Percentiles rank a stretch among this genome's conserved stretches.
phyloP scores from a whole-genome alignment of 1,284 basidiomycete genomes.

The Ganoderma lingzhi region DNA sequence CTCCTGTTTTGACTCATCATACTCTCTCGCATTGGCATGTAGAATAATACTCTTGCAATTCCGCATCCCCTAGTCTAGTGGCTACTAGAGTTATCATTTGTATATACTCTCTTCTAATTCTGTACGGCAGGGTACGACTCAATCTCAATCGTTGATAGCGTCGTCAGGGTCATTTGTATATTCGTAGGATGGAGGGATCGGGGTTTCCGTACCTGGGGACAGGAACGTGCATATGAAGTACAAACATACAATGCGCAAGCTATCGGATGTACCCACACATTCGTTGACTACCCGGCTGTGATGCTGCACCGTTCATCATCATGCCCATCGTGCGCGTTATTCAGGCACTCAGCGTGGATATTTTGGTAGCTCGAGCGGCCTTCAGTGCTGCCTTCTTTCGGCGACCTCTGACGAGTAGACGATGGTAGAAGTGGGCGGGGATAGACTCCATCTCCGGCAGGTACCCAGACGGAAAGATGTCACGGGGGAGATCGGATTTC shows the following conservation, averaged over 20 bases:
- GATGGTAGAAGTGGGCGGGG: constrained; percentile 1
- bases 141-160: not conserved
- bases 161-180: not conserved
- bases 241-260: too few species aligned
- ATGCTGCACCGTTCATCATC: too few species aligned
- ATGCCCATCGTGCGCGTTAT: too few species aligned
- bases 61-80: not conserved
- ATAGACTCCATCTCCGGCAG: constrained; percentile 6
- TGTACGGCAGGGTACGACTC: not conserved
- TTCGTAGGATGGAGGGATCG: too few species aligned
- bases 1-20: not conserved
- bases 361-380: not conserved
- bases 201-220: too few species aligned
- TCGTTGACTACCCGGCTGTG: too few species aligned
- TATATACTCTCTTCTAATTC: not conserved
- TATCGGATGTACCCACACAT: too few species aligned
- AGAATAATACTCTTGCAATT: not conserved
- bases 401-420: constrained; percentile 4
- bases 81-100: not conserved
- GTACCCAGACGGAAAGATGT: constrained; percentile 1
- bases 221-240: not conserved
- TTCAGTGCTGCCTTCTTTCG: not conserved
- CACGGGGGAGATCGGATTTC: not conserved
- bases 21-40: not conserved
- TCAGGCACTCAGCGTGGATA: too few species aligned